Conservation (phyloP, 768 basidiomycete species). For the Auricularia auricula-judae region DNA sequence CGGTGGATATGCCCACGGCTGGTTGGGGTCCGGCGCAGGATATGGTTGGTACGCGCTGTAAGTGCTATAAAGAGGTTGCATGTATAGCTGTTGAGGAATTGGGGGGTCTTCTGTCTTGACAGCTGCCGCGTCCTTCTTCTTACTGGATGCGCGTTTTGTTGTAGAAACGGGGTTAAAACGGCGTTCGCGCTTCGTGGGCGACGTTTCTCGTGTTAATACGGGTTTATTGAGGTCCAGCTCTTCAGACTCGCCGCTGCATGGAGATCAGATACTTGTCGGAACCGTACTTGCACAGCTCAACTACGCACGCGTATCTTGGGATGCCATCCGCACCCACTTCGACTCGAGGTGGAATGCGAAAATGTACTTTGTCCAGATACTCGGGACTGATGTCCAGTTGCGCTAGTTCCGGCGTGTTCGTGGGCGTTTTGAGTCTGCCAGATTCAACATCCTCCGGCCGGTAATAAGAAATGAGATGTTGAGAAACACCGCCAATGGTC, state of each 20-base stretch:
- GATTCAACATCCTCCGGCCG: slow-evolving; percentile 82
- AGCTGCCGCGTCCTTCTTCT: background rate
- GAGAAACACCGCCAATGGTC: slow-evolving; percentile 70
- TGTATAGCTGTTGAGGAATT: background rate
- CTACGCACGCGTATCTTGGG: slow-evolving; percentile 45
- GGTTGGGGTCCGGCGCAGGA: background rate
- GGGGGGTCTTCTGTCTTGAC: background rate
- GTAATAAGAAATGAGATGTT: slow-evolving; percentile 94
- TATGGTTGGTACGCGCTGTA: background rate
- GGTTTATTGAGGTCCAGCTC: background rate
- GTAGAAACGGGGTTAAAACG: background rate
- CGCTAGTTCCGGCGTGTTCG: slow-evolving; percentile 77
- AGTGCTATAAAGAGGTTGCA: background rate
- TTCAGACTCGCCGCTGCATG: slow-evolving; percentile 2
- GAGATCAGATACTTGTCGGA: background rate
- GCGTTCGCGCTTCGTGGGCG: background rate
- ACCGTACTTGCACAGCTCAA: background rate
- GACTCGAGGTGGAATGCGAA: slow-evolving; percentile 81
- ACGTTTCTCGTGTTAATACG: background rate
- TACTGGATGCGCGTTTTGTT: background rate
- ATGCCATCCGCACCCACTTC: slow-evolving; percentile 77
- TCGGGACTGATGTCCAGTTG: slow-evolving; percentile 78
- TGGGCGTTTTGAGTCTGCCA: slow-evolving; percentile 80
- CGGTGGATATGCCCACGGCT: background rate
- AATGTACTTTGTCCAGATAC: slow-evolving; percentile 84